Evolutionary conservation across 805 yeast species (phyloP).

Genomic region (Ascoidea asiatica): DNA sequence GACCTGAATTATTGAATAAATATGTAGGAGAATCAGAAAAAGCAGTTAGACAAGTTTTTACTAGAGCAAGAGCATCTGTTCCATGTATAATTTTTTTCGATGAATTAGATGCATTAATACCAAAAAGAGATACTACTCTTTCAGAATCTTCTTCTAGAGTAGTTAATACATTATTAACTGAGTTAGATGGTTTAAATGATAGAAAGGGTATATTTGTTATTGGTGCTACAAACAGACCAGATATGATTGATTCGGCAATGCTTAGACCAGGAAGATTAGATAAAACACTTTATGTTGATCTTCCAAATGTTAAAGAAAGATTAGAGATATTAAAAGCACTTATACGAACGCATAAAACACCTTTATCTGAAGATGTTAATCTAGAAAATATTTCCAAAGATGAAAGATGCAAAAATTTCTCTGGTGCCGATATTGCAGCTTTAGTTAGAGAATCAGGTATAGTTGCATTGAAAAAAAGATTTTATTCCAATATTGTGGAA

Average conservation of each 20-base stretch:
- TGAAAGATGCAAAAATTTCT: slow-evolving; percentile 73
- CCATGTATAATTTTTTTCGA: slow-evolving; percentile 95
- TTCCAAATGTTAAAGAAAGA: slow-evolving; percentile 71
- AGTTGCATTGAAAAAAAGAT: slow-evolving; percentile 63
- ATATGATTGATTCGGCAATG: slow-evolving; percentile 98
- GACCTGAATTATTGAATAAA: slow-evolving; percentile 89
- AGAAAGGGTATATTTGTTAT: slow-evolving; percentile 86
- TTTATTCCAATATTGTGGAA: slow-evolving; percentile 36
- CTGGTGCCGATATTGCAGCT: slow-evolving; percentile 94
- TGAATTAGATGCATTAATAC: slow-evolving; percentile 92
- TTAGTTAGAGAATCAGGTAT: slow-evolving; percentile 92
- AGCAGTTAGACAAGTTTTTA: slow-evolving; percentile 86
- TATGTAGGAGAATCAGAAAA: slow-evolving; percentile 95
- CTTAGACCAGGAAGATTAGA: slow-evolving; percentile 92
- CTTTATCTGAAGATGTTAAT: slow-evolving; percentile 51
- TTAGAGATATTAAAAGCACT: slow-evolving; percentile 72
- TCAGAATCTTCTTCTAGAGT: slow-evolving; percentile 89
- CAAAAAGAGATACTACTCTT: slow-evolving; percentile 77
- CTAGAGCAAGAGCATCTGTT: slow-evolving; percentile 81
- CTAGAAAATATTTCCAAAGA: slow-evolving; percentile 52
- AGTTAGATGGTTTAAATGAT: slow-evolving; percentile 88
- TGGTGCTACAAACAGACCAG: slow-evolving; percentile 96
- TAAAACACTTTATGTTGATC: slow-evolving; percentile 80
- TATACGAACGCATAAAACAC: slow-evolving; percentile 60
- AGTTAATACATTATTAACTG: slow-evolving; percentile 88